Conservation (phyloP, 2,329 filamentous ascomycete species). For the Raffaelea ambrosiae region DNA sequence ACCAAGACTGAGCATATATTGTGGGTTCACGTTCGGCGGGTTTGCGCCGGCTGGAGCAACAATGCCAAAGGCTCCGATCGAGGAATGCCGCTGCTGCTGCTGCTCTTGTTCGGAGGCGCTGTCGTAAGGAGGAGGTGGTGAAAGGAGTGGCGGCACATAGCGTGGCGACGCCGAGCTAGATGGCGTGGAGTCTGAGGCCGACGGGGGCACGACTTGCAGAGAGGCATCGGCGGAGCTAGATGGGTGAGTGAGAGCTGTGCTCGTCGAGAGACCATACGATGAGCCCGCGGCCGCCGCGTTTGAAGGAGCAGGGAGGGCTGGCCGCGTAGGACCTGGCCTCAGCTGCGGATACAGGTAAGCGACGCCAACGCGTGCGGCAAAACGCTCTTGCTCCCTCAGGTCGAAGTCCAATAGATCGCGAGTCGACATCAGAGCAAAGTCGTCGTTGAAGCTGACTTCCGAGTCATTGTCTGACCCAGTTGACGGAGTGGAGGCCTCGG, state of each 20-base stretch:
- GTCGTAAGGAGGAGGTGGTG: slow-evolving; percentile 10
- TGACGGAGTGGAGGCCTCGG: background rate
- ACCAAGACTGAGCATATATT: slow-evolving; percentile 8
- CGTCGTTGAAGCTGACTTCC: slow-evolving; percentile 21
- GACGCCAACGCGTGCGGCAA: slow-evolving; percentile 31
- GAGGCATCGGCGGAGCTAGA: no score
- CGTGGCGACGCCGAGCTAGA: slow-evolving; percentile 27
- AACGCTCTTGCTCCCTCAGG: slow-evolving; percentile 25
- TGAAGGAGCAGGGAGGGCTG: no score
- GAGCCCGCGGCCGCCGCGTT: background rate
- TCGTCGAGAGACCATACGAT: background rate
- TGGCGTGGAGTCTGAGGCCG: no score
- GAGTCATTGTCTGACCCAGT: slow-evolving; percentile 22
- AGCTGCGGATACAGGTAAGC: slow-evolving; percentile 29
- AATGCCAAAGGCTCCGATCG: slow-evolving; percentile 9
- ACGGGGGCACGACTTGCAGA: no score
- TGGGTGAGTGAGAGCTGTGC: background rate
- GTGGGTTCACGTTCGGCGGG: background rate
- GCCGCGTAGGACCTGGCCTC: slow-evolving; percentile 10
- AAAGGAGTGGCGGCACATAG: slow-evolving; percentile 26
- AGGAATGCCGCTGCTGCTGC: background rate
- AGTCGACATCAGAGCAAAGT: slow-evolving; percentile 44
- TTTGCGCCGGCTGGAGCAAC: slow-evolving; percentile 13
- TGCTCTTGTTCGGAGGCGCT: no score
- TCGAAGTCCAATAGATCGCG: slow-evolving; percentile 43